phyloP scores from a whole-genome alignment of 2,329 filamentous ascomycete species.

The Arthrobotrys pseudoclavata region DNA sequence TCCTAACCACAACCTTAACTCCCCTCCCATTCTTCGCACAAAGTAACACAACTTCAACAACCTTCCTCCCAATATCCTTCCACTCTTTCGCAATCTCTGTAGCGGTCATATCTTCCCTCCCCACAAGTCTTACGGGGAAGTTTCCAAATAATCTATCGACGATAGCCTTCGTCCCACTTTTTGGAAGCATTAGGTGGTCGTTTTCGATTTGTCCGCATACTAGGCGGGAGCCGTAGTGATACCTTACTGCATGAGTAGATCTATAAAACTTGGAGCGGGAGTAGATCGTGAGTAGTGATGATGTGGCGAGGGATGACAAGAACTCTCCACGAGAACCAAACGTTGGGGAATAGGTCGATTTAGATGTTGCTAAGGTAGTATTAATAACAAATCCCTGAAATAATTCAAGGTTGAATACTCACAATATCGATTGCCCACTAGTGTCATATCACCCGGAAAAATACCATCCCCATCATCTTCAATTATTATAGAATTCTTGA shows the following conservation, averaged over 20 bases:
- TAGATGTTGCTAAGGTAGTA: slow-evolving; percentile 80
- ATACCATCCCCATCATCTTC: slow-evolving; percentile 91
- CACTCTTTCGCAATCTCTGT: slow-evolving; percentile 61
- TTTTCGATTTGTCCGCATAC: slow-evolving; percentile 65
- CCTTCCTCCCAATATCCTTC: slow-evolving; percentile 54
- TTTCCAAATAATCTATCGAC: slow-evolving; percentile 63
- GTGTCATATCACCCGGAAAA: slow-evolving; percentile 76
- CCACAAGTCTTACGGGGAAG: slow-evolving; percentile 62
- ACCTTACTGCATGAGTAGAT: slow-evolving; percentile 65
- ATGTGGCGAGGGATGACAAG: slow-evolving; percentile 78
- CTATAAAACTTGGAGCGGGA: slow-evolving; percentile 76
- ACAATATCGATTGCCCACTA: slow-evolving; percentile 71
- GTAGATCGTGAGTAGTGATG: slow-evolving; percentile 82
- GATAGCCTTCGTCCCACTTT: slow-evolving; percentile 60
- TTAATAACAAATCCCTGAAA: background rate
- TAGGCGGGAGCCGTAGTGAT: slow-evolving; percentile 61
- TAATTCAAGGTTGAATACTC: background rate
- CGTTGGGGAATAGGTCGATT: slow-evolving; percentile 69
- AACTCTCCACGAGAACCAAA: slow-evolving; percentile 69
- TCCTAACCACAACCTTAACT: slow-evolving; percentile 53
- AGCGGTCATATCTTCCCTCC: slow-evolving; percentile 48
- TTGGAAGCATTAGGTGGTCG: slow-evolving; percentile 72
- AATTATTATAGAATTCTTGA: slow-evolving; percentile 80
- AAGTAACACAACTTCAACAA: slow-evolving; percentile 59
- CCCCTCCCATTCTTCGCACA: background rate